Base-by-base conservation (phyloP, 306 rosid species). In the Medicago arabica region DNA sequence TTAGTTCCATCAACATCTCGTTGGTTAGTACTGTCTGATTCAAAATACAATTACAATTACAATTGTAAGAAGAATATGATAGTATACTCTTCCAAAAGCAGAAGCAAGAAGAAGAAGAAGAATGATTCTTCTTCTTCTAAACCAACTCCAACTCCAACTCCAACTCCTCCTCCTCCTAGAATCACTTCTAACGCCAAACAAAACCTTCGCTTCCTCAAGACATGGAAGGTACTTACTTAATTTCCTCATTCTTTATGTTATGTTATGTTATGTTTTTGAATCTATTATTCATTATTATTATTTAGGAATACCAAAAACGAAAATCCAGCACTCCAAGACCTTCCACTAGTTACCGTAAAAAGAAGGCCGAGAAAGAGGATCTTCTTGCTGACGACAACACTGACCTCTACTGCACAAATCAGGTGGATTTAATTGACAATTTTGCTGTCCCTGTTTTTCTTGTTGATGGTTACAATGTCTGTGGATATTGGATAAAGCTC, bases 381-480 rank as follows among this genome's bases (percentile, higher is more conserved):
- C 64, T 81, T 54, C 64, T 81, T 67, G 83, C 64, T 0, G 84
- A 82, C 4, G 83, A 88, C 18, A 77, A 87, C 75, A 17, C 89
- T 0, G 93, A 88, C 39, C 82, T 82, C 55, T 93, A 82, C 93
- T 91, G 97, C 79, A 90, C 98, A 46, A 83, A 91, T 80, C 89
- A 87, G 28, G 28, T 87, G 97, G 93, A 1, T 34, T n/a, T 31
- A 15, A 15, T 87, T 59, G 89, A 90, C 59, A 67, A 53, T 43
- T 93, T 90, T 43, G 95, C 92, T 0, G 88, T 85, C 59, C 98
- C 95, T 38, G 96, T 94, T 5, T 82, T 94, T 90, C 96, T 92
- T 72, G 98, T 90, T 5, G 96, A 94, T 84, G 97, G 98, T 18
- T 94, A 94, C 72, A 94, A 94, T 80, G 95, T 94, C 5, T 94